These are phyloP conservation scores for Syzygium aromaticum DNA, from an alignment of 345 rosid genomes.

Conservation along the genomic window DNA sequence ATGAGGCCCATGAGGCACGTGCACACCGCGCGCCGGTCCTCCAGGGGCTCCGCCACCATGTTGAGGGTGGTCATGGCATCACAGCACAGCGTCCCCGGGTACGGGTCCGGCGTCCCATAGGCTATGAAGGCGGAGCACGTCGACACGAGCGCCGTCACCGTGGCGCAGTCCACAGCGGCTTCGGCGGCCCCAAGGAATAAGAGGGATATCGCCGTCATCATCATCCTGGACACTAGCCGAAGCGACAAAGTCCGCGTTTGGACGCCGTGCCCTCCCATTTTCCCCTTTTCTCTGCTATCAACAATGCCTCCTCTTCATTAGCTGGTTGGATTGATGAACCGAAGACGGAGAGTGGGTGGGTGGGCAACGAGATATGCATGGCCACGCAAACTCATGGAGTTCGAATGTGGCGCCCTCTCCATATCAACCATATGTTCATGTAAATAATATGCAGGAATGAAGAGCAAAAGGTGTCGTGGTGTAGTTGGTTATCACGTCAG, in stretches of 20 bases:
- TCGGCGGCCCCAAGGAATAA: neutral
- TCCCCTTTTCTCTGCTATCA: no score
- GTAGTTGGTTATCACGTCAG: constrained; percentile 99
- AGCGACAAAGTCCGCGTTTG: neutral
- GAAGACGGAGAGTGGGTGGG: neutral
- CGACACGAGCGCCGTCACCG: constrained; percentile 36
- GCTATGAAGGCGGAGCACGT: constrained; percentile 42
- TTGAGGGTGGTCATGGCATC: constrained; percentile 32
- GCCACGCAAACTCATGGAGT: neutral
- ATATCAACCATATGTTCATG: fast-evolving
- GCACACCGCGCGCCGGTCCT: constrained; percentile 26
- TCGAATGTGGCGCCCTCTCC: neutral
- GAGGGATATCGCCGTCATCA: constrained; percentile 4
- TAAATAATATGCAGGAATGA: fast-evolving
- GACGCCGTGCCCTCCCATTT: neutral
- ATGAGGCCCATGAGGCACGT: constrained; percentile 42
- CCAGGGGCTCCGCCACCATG: constrained; percentile 22
- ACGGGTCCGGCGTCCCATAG: constrained; percentile 45
- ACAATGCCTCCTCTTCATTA: neutral
- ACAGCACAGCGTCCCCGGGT: constrained; percentile 47
- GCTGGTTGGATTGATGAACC: neutral
- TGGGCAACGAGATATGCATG: neutral
- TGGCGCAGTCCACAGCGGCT: constrained; percentile 33
- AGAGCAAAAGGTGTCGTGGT: constrained; percentile 59
- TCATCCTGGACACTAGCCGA: neutral